These are phyloP conservation scores for Podospora didyma DNA, from an alignment of 495 filamentous ascomycete species.

Conservation along the genomic window DNA sequence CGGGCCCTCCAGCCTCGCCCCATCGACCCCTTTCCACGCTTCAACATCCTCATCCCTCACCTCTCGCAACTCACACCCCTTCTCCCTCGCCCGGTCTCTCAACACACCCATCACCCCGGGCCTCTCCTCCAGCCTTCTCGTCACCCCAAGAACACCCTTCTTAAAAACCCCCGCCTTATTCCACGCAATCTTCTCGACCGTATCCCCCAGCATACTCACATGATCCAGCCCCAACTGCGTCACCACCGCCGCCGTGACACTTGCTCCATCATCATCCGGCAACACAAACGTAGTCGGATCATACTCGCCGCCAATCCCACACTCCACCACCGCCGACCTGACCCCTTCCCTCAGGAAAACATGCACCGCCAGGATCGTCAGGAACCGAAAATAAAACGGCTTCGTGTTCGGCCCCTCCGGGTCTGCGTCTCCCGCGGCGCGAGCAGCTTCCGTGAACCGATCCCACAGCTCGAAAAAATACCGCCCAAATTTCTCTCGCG, in stretches of 20 bases:
- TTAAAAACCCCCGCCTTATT: conserved; percentile 51
- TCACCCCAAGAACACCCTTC: conserved; percentile 34
- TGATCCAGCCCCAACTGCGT: conserved; percentile 50
- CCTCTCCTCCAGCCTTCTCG: conserved; percentile 22
- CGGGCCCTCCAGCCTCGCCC: conserved; percentile 30
- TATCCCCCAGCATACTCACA: conserved; percentile 43
- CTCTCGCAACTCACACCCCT: conserved; percentile 29
- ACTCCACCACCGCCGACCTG: conserved; percentile 40
- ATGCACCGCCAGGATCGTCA: conserved; percentile 45
- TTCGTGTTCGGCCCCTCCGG: conserved; percentile 32
- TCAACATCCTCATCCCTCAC: conserved; percentile 30
- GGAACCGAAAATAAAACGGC: conserved; percentile 57
- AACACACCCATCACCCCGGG: conserved; percentile 36
- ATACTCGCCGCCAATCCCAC: conserved; percentile 49
- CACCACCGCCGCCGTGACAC: conserved; percentile 36
- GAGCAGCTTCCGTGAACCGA: conserved; percentile 35
- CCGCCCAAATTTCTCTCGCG: conserved; percentile 47
- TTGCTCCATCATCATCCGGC: conserved; percentile 13
- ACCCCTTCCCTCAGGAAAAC: conserved; percentile 42
- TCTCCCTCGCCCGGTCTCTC: conserved; percentile 34
- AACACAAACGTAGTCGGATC: conserved; percentile 46
- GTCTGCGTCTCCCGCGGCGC: conserved; percentile 8
- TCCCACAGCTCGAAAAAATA: conserved; percentile 71
- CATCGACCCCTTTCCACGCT: conserved; percentile 33
- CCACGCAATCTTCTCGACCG: conserved; percentile 49